Conservation (phyloP, 2,329 filamentous ascomycete species). For the Fusarium tjaetaba region DNA sequence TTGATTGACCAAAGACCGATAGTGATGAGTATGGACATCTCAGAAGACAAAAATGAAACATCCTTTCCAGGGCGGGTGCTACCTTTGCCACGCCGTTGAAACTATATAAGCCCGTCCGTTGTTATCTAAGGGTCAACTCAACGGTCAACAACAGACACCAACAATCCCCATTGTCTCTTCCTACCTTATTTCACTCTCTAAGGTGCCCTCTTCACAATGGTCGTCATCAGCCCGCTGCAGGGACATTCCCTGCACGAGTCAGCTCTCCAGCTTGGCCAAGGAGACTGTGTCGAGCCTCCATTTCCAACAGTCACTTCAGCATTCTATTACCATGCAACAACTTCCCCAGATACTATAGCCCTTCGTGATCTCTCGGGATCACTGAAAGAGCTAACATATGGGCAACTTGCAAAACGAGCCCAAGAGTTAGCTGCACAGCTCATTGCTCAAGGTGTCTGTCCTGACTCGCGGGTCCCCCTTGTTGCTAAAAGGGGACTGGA, state of each 20-base stretch:
- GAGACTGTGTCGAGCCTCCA: slow-evolving; percentile 40
- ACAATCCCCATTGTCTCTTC: slow-evolving; percentile 31
- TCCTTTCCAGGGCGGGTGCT: slow-evolving; percentile 22
- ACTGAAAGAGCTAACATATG: slow-evolving; percentile 54
- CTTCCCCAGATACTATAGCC: slow-evolving; percentile 51
- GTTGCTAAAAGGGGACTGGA: slow-evolving; percentile 65
- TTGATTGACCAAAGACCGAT: slow-evolving; percentile 12
- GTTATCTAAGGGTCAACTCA: slow-evolving; percentile 35
- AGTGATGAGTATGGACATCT: slow-evolving; percentile 17
- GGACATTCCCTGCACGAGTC: neutral
- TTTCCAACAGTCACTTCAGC: slow-evolving; percentile 53
- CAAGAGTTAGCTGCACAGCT: slow-evolving; percentile 56
- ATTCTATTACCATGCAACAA: slow-evolving; percentile 51
- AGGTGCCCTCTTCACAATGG: slow-evolving; percentile 11
- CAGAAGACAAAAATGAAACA: slow-evolving; percentile 25
- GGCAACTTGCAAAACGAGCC: slow-evolving; percentile 54
- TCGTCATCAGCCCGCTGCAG: neutral
- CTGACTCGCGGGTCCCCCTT: slow-evolving; percentile 61
- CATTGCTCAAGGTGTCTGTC: slow-evolving; percentile 51
- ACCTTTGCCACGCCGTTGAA: slow-evolving; percentile 23
- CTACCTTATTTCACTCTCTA: neutral
- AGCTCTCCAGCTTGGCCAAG: slow-evolving; percentile 24
- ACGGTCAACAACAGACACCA: slow-evolving; percentile 18
- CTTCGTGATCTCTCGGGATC: slow-evolving; percentile 50
- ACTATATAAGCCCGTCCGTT: slow-evolving; percentile 33